Evolutionary conservation across 495 filamentous ascomycete genomes (phyloP).

Genomic region (Massariosphaeria phaeospora): DNA sequence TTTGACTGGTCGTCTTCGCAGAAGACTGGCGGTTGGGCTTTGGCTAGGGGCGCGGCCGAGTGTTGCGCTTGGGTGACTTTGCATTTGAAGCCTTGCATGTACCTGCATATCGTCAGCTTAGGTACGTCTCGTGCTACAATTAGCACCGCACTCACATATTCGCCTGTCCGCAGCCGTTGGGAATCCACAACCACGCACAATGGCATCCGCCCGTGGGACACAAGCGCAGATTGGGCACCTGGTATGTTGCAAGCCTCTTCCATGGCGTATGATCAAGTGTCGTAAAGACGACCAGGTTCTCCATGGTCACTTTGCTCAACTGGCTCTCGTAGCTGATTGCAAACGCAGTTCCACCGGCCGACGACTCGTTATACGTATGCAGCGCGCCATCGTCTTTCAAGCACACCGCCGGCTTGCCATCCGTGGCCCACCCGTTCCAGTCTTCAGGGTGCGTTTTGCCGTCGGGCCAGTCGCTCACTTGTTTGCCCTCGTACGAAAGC

Average conservation of each 20-base stretch:
- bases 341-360: conserved; percentile 49
- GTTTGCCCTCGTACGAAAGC: conserved; percentile 46
- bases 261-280: conserved; percentile 49
- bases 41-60: conserved; percentile 38
- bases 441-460: conserved; percentile 46
- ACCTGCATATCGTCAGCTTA: conserved; percentile 3
- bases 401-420: conserved; percentile 13
- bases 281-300: conserved; percentile 52
- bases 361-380: conserved; percentile 46
- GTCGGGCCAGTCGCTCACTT: conserved; percentile 46
- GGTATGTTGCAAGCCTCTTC: conserved; percentile 48
- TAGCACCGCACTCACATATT: conserved; percentile 37
- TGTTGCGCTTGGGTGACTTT: conserved; percentile 47
- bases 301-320: conserved; percentile 46
- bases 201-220: conserved; percentile 51
- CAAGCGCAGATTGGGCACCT: conserved; percentile 46
- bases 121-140: no score
- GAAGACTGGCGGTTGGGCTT: conserved; percentile 43
- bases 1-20: conserved; percentile 43
- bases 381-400: conserved; percentile 41
- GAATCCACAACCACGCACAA: conserved; percentile 57
- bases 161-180: conserved; percentile 46
- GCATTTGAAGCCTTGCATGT: conserved; percentile 55
- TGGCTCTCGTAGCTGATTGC: conserved; percentile 52
- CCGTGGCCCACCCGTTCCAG: conserved; percentile 43